These are phyloP conservation scores for Aspergillus affinis DNA, from an alignment of 495 filamentous ascomycete species.

Conservation along the genomic window DNA sequence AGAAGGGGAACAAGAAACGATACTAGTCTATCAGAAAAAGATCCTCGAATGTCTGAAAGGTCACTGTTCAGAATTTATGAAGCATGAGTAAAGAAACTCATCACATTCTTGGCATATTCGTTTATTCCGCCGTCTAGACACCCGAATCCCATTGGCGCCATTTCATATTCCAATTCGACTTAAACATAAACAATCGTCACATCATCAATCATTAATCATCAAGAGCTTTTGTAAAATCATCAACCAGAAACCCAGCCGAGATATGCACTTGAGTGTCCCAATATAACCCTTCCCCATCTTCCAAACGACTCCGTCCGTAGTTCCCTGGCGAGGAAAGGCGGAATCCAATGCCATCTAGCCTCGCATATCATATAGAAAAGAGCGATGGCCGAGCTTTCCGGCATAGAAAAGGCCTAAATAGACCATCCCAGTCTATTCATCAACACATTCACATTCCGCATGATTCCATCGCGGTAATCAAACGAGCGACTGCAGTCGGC, in stretches of 20 bases:
- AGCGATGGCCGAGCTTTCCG: no score
- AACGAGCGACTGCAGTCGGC: no score
- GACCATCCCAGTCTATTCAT: no score
- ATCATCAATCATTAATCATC: background rate
- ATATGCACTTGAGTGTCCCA: background rate
- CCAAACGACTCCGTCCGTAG: no score
- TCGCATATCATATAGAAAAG: no score
- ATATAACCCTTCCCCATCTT: no score
- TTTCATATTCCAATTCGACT: background rate
- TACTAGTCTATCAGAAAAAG: background rate
- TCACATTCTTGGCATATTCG: background rate
- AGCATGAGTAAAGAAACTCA: background rate
- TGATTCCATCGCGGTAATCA: no score
- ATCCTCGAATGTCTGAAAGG: background rate
- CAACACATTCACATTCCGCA: no score
- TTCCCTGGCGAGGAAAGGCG: background rate
- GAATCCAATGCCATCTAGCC: background rate
- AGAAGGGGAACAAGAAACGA: no score
- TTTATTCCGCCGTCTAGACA: background rate
- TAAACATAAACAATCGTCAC: background rate
- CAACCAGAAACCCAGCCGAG: background rate
- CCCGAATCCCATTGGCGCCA: background rate
- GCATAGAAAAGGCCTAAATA: no score
- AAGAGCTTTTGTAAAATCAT: background rate
- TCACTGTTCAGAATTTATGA: background rate